These are phyloP conservation scores for Candida sphagnicola DNA, from an alignment of 805 yeast species.

Conservation along the genomic window DNA sequence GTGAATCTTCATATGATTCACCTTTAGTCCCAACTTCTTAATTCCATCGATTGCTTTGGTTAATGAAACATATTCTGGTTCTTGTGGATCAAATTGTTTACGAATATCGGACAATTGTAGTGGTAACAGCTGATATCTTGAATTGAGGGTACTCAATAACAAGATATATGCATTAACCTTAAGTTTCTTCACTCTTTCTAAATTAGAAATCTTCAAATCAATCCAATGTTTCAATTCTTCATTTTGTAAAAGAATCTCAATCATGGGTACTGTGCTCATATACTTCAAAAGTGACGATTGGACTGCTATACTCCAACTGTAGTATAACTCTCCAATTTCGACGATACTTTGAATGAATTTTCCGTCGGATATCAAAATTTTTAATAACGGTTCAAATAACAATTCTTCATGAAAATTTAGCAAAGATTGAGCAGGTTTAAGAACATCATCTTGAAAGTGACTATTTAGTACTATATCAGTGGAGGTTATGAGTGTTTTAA, in stretches of 20 bases:
- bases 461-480: constrained; percentile 20
- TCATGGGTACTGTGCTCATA: constrained; percentile 58
- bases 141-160: constrained; percentile 40
- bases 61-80: constrained; percentile 50
- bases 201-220: constrained; percentile 44
- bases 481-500: constrained; percentile 18
- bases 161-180: constrained; percentile 38
- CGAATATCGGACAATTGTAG: constrained; percentile 58
- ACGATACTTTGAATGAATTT: constrained; percentile 52
- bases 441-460: constrained; percentile 57
- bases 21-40: constrained; percentile 50
- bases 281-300: constrained; percentile 51
- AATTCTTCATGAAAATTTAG: constrained; percentile 50
- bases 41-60: constrained; percentile 53
- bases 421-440: constrained; percentile 53
- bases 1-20: constrained; percentile 57
- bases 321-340: constrained; percentile 55
- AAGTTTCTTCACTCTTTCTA: constrained; percentile 46
- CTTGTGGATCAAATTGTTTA: constrained; percentile 36
- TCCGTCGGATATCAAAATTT: constrained; percentile 57
- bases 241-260: constrained; percentile 50
- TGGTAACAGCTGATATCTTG: constrained; percentile 49
- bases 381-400: constrained; percentile 55
- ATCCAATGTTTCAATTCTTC: constrained; percentile 58
- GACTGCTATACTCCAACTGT: constrained; percentile 62